Base-by-base conservation (phyloP, 805 yeast genomes). In the Myxozyma neotropica region DNA sequence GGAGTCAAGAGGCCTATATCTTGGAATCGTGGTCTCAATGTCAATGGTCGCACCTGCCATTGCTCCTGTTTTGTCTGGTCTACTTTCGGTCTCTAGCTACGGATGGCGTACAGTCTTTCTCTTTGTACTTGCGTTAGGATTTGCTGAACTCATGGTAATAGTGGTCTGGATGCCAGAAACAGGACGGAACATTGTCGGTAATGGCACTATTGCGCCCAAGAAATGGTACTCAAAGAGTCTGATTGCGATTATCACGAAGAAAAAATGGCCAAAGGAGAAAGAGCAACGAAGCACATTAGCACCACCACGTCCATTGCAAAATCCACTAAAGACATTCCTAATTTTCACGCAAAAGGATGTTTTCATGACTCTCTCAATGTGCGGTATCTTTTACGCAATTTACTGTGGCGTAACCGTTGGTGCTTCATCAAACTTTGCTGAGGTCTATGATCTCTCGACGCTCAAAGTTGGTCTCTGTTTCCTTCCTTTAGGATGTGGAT, bases 91-190 rank as follows among this genome's bases (percentile, higher is more conserved):
- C 12, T 75, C 79, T 21, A 72, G 83, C 1, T 65, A 72, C 29
- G 77, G 83, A 19, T 90, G 96, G 96, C 78, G 92, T 66, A 83
- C 90, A 0, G 81, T 86, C n/a, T 87, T 88, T 67, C 83, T 89
- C 83, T 88, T 90, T 63, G 72, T 88, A 53, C 83, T 88, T 1
- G 84, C 87, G 27, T 83, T 87, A 8, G 81, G 86, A 31, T 86
- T 86, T 3, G 72, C 77, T 1, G 58, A 74, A 2, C 39, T 79
- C 2, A 23, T 71, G 0, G 17, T 71, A 1, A 68, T 75, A 1
- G 57, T 78, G 2, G 35, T 80, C 4, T 57, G 78, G 3, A 71
- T 90, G 17, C 95, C 96, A 0, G 96, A 91, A 69, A 91, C 96
- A 0, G 80, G 81, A 40, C 77, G 96, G 57, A 72, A 80, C 5